Conservation (phyloP, 805 yeast species). For the Wickerhamiella shivajii region DNA sequence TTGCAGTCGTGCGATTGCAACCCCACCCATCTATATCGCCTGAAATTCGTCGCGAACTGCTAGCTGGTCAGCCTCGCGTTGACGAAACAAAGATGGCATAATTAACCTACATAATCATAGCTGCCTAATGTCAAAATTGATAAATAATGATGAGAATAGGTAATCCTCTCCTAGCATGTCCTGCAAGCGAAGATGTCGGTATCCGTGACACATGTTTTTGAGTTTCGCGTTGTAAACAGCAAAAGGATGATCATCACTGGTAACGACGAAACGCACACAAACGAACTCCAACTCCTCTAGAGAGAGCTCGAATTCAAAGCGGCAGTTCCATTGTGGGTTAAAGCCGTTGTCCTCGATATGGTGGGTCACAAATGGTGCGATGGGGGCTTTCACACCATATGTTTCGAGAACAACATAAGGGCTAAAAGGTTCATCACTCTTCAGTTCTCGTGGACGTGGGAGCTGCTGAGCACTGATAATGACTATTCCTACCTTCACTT, state of each 20-base stretch:
- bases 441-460: slow-evolving; percentile 49
- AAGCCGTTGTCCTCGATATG: slow-evolving; percentile 66
- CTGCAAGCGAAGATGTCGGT: slow-evolving; percentile 62
- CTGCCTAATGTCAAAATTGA: slow-evolving; percentile 20
- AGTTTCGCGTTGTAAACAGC: slow-evolving; percentile 53
- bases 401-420: slow-evolving; percentile 53
- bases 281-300: slow-evolving; percentile 21
- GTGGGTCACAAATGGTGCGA: too few relatives aligned
- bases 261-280: slow-evolving; percentile 26
- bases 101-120: slow-evolving; percentile 5
- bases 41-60: slow-evolving; percentile 82
- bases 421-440: slow-evolving; percentile 33
- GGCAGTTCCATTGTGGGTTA: slow-evolving; percentile 69
- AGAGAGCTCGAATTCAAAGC: slow-evolving; percentile 31
- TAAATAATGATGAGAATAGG: slow-evolving; percentile 41
- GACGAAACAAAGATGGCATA: slow-evolving; percentile 1
- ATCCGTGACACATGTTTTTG: slow-evolving; percentile 57
- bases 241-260: slow-evolving; percentile 25
- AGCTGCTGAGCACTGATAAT: slow-evolving; percentile 75
- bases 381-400: slow-evolving; percentile 31
- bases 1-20: slow-evolving; percentile 83
- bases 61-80: slow-evolving; percentile 44
- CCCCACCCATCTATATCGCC: slow-evolving; percentile 82
- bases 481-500: slow-evolving; percentile 24
- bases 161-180: slow-evolving; percentile 72